Base-by-base conservation (phyloP, 129 eudicot species). In the Centaurea solstitialis region DNA sequence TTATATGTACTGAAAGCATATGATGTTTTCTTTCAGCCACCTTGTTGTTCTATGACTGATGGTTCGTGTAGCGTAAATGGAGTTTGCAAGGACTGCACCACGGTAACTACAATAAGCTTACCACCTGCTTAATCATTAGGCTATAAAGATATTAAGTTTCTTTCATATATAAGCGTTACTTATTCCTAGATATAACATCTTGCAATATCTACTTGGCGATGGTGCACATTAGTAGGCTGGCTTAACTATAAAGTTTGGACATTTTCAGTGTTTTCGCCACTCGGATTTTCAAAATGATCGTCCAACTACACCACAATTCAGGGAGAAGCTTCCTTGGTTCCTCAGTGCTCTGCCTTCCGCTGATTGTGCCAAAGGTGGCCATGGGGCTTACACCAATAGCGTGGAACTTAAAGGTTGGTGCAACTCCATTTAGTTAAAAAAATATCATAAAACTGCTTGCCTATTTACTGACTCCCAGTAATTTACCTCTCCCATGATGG, bases 291-390 rank as follows among this genome's bases (percentile, higher is more conserved):
- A 82, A 84, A 90, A 84, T 59, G 93, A 86, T 80, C 99, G 99
- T 33, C 99, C 99, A 70, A 86, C 93, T 18, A 93, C 98, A 12
- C 59, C 80, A 70, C 99, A 96, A 85, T 96, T 96, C 70, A 84
- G 62, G 83, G 95, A 91, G 82, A 96, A 96, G 90, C 97, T 96
- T 72, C 99, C 99, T 8, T 96, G 99, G 99, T 96, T 96, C 80
- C 93, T 96, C 59, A 78, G 45, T 83, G 87, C 99, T 70, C 82
- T 96, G 45, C 99, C 99, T 70, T 96, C 99, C 13, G 89, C 94
- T 69, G 97, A 93, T 84, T 96, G 99, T 93, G 97, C 99, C 37
- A 96, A 96, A 93, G 99, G 99, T 77, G 99, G 99, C 76, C 95
- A 91, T 81, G 99, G 99, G 65, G 99, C 99, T 70, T 96, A 96